Evolutionary conservation across 2,329 filamentous ascomycete species (phyloP).

Genomic region (Claviceps lovelessii): DNA sequence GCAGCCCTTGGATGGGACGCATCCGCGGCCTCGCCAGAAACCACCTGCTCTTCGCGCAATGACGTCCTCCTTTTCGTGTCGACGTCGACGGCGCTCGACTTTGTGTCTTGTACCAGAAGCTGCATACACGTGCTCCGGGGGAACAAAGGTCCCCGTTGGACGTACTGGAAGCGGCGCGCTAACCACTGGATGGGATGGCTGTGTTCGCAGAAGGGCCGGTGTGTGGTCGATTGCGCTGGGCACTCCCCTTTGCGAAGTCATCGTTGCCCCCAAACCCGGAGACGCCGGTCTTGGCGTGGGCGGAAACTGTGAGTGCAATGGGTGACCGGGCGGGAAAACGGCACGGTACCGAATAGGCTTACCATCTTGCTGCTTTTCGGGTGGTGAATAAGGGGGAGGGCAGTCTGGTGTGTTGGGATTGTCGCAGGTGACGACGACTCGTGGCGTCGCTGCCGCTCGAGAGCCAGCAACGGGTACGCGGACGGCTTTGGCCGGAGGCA

Average conservation of each 20-base stretch:
- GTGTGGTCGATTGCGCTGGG: constrained; percentile 43
- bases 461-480: neutral
- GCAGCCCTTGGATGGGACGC: constrained; percentile 47
- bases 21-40: constrained; percentile 52
- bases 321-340: constrained; percentile 42
- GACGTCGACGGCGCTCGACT: constrained; percentile 37
- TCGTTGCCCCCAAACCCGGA: constrained; percentile 45
- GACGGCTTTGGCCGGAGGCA: neutral
- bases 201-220: constrained; percentile 18
- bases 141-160: constrained; percentile 30
- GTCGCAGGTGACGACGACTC: neutral
- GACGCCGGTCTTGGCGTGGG: constrained; percentile 48
- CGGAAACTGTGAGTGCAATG: constrained; percentile 31
- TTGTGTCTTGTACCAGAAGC: constrained; percentile 28
- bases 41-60: constrained; percentile 42
- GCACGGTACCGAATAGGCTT: constrained; percentile 36
- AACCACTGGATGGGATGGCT: constrained; percentile 8
- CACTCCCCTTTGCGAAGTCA: constrained; percentile 48
- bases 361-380: constrained; percentile 21
- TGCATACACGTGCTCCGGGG: constrained; percentile 28
- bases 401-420: constrained; percentile 17
- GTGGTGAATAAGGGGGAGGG: constrained; percentile 43
- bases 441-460: neutral
- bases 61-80: constrained; percentile 52
- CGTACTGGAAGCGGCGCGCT: constrained; percentile 26